These are phyloP conservation scores for Picochlorum sp. DNA, from an alignment of 139 green algal species.

Conservation along the genomic window DNA sequence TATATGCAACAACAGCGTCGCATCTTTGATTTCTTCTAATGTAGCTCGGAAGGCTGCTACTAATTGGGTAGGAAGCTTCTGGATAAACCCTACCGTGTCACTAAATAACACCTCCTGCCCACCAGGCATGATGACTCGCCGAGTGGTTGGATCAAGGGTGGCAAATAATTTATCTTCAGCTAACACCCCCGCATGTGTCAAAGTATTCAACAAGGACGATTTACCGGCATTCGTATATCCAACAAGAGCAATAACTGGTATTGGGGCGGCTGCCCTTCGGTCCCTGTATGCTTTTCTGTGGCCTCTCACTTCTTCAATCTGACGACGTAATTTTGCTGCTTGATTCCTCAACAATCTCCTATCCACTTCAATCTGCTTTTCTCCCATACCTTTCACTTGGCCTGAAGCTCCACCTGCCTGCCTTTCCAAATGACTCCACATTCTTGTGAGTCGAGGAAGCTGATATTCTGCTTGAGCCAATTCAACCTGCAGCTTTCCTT, in stretches of 20 bases:
- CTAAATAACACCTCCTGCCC: constrained; percentile 81
- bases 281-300: constrained; percentile 64
- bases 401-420: constrained; percentile 63
- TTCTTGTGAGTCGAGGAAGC: constrained; percentile 86
- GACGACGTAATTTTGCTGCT: constrained; percentile 40
- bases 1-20: constrained; percentile 82
- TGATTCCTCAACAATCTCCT: constrained; percentile 70
- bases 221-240: constrained; percentile 96
- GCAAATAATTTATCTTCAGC: constrained; percentile 96
- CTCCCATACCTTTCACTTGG: constrained; percentile 77
- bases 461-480: constrained; percentile 91
- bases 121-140: constrained; percentile 60
- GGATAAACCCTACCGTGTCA: constrained; percentile 92
- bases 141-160: constrained; percentile 94
- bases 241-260: constrained; percentile 83
- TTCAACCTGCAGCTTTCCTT: constrained; percentile 95
- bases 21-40: constrained; percentile 86
- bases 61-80: constrained; percentile 96
- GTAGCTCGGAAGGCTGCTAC: constrained; percentile 86
- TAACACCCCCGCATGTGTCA: constrained; percentile 60
- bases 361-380: constrained; percentile 99
- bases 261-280: constrained; percentile 42
- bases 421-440: constrained; percentile 96
- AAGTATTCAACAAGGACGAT: constrained; percentile 64
- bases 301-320: constrained; percentile 61